Evolutionary conservation across 2,329 filamentous ascomycete species (phyloP).

Genomic region (Neopestalotiopsis rosae): DNA sequence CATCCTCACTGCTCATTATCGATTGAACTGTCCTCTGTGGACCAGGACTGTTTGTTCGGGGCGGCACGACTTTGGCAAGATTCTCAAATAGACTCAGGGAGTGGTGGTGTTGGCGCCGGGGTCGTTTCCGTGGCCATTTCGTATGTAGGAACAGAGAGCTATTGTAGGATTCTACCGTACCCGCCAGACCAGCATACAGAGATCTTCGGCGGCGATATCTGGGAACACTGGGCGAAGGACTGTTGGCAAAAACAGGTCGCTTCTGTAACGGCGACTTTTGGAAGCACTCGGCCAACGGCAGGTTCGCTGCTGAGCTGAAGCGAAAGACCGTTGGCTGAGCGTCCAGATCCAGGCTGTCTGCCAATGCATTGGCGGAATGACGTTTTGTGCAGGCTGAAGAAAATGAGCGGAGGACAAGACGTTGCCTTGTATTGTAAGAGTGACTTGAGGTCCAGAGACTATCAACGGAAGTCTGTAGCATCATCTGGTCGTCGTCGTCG

Average conservation of each 20-base stretch:
- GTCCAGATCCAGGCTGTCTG: conserved; percentile 65
- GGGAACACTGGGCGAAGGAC: conserved; percentile 58
- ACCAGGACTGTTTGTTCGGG: no score
- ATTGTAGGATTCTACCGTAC: conserved; percentile 61
- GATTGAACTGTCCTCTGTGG: no score
- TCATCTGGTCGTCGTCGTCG: conserved; percentile 52
- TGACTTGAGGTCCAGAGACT: conserved; percentile 49
- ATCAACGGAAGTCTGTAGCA: conserved; percentile 62
- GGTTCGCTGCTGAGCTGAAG: conserved; percentile 61
- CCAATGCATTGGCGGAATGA: conserved; percentile 70
- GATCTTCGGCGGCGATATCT: conserved; percentile 68
- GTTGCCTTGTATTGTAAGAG: conserved; percentile 67
- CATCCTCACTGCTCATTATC: no score
- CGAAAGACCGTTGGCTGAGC: conserved; percentile 74
- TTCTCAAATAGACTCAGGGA: conserved; percentile 98
- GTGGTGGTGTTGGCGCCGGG: conserved; percentile 86
- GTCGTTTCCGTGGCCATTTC: conserved; percentile 76
- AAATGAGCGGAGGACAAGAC: conserved; percentile 69
- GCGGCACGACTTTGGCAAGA: no score
- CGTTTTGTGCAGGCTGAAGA: conserved; percentile 78
- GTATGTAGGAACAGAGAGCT: conserved; percentile 74
- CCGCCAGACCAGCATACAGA: conserved; percentile 65
- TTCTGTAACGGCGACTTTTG: no score
- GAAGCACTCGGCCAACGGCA: conserved; percentile 80
- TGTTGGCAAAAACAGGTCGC: conserved; percentile 74